Base-by-base conservation (phyloP, 176 grass and related monocot genomes). In the Tillandsia leiboldiana region DNA sequence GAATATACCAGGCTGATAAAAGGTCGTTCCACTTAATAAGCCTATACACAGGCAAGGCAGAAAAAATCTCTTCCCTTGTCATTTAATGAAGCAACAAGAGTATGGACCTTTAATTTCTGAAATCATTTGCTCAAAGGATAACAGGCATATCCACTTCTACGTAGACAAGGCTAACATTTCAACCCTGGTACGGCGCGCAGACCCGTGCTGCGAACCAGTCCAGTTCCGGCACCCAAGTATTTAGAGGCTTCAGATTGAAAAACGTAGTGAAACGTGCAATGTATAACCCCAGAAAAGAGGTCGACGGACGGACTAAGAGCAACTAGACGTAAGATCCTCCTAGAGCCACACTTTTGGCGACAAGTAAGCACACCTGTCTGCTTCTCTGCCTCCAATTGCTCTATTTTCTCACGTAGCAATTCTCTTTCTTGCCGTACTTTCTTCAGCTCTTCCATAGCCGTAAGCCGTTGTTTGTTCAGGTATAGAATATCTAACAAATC, bases 401-500 rank as follows among this genome's bases (percentile, higher is more conserved):
- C 53, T 27, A 91, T 51, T 71, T 80, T 70, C 50, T 83, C 48
- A 50, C 75, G 72, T 77, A 87, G 71, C 1, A 3, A 66, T 12
- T 70, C 27, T 72, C 73, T 87, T 84, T 87, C 56, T 65, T 61
- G 24, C 26, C 67, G 71, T 62, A 84, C 26, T 56, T 78, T 87
- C 64, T 79, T 84, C 33, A 76, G 81, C 81, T 79, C 71, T 56
- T 81, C 63, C 74, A 63, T 73, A 33, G 83, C 80, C 64, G 66
- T 6, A 68, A 87, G 63, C 28, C 80, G 63, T 56, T 86, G 67
- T 77, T 84, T 78, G 80, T 84, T 83, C 59, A 91, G 64, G 13
- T 75, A 53, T 20, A 91, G 12, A 72, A 87, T 81, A 81, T 87
- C 84, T 81, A 73, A 12, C 9, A 53, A 64, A 63, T 6, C 52